Conservation (phyloP, 495 filamentous ascomycete species). For the Achaetomiella virescens region DNA sequence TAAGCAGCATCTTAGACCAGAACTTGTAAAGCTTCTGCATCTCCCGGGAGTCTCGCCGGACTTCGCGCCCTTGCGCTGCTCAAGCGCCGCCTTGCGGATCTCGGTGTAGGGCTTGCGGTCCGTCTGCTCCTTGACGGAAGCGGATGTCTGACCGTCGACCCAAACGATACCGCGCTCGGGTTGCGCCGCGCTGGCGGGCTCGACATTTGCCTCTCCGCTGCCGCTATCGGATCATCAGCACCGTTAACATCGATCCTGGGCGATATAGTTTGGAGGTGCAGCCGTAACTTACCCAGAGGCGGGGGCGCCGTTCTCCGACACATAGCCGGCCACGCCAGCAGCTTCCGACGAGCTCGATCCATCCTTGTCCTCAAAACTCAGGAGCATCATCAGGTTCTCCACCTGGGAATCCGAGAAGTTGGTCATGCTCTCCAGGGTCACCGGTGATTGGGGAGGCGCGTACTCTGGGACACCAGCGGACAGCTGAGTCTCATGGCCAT, state of each 20-base stretch:
- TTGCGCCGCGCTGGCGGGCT: not conserved
- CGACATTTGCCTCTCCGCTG: slow-evolving; percentile 4
- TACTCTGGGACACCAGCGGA: slow-evolving; percentile 75
- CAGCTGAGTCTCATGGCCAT: slow-evolving; percentile 49
- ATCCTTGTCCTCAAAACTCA: slow-evolving; percentile 16
- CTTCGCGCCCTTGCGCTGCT: slow-evolving; percentile 46
- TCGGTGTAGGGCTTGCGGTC: slow-evolving; percentile 49
- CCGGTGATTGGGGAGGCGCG: slow-evolving; percentile 47
- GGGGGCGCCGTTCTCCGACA: slow-evolving; percentile 7
- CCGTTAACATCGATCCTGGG: not conserved
- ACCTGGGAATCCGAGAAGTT: slow-evolving; percentile 52
- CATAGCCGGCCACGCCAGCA: slow-evolving; percentile 18
- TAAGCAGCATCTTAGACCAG: slow-evolving; percentile 71
- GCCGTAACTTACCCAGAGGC: not conserved
- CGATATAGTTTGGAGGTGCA: not conserved
- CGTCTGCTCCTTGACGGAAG: slow-evolving; percentile 27
- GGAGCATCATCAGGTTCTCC: slow-evolving; percentile 33
- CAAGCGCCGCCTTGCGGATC: slow-evolving; percentile 52
- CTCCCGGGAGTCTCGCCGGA: slow-evolving; percentile 43
- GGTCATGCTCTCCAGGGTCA: slow-evolving; percentile 40
- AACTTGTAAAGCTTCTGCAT: slow-evolving; percentile 68
- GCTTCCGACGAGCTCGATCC: slow-evolving; percentile 6
- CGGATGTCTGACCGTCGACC: slow-evolving; percentile 9
- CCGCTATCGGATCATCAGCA: slow-evolving; percentile 4
- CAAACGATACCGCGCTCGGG: slow-evolving; percentile 13